These are phyloP conservation scores for Fusarium marasasianum DNA, from an alignment of 2,329 filamentous ascomycete species.

Conservation along the genomic window DNA sequence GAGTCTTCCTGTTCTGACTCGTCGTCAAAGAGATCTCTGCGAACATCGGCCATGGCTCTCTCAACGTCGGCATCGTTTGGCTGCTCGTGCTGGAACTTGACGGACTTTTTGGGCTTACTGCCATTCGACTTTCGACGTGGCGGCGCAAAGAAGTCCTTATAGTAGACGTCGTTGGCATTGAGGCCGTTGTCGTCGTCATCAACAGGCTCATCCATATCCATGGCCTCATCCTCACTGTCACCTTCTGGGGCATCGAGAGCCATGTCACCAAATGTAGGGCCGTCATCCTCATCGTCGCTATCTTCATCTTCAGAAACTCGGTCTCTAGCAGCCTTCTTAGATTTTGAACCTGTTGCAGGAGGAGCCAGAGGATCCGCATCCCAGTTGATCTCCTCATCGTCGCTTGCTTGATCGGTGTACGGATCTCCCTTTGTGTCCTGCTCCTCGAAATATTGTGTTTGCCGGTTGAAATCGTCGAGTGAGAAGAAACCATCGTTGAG, in stretches of 20 bases:
- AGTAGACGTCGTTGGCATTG: slow-evolving; percentile 90
- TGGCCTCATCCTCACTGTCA: slow-evolving; percentile 70
- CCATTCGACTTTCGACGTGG: slow-evolving; percentile 76
- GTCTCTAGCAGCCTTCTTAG: slow-evolving; percentile 47
- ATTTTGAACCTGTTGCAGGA: slow-evolving; percentile 44
- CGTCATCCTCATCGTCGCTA: slow-evolving; percentile 76
- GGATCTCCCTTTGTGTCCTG: slow-evolving; percentile 82
- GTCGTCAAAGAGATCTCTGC: slow-evolving; percentile 90
- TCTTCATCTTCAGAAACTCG: slow-evolving; percentile 47
- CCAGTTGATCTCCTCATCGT: slow-evolving; percentile 92
- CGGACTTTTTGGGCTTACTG: slow-evolving; percentile 55
- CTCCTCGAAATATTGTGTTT: slow-evolving; percentile 88
- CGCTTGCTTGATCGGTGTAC: slow-evolving; percentile 77
- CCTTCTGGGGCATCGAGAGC: slow-evolving; percentile 79
- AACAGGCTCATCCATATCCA: slow-evolving; percentile 59
- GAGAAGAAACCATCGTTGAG: slow-evolving; percentile 99
- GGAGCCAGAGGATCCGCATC: slow-evolving; percentile 74
- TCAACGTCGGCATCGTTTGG: slow-evolving; percentile 75
- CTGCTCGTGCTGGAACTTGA: slow-evolving; percentile 52
- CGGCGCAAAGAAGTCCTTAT: slow-evolving; percentile 93
- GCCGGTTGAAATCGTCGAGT: slow-evolving; percentile 96
- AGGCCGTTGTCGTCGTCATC: slow-evolving; percentile 67
- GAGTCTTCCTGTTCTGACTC: slow-evolving; percentile 71
- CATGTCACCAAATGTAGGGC: slow-evolving; percentile 85
- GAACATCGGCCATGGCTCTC: slow-evolving; percentile 85